Percentiles rank a stretch among this genome's conserved stretches.
phyloP scores from a whole-genome alignment of 1,139 yeast species.

The Saccharomyces hybrid region DNA sequence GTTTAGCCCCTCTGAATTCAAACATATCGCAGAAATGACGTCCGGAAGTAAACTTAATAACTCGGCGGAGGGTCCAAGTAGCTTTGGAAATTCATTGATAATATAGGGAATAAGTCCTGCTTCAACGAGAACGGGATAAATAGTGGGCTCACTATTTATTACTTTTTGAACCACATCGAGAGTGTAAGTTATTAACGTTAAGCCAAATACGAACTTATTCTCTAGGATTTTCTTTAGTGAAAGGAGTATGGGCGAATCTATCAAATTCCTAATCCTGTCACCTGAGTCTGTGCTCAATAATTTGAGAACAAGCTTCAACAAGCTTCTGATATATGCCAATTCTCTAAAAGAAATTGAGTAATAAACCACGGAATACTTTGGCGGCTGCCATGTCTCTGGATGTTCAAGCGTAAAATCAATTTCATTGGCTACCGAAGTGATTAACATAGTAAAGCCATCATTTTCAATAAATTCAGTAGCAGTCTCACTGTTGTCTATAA shows the following conservation, averaged over 20 bases:
- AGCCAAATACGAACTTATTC: constrained; percentile 62
- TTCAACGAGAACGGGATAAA: constrained; percentile 73
- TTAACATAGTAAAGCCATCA: constrained; percentile 58
- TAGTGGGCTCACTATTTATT: constrained; percentile 87
- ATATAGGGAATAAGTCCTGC: constrained; percentile 65
- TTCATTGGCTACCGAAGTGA: constrained; percentile 57
- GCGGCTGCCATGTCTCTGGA: constrained; percentile 49
- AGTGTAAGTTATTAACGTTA: constrained; percentile 54
- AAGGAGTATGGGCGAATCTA: constrained; percentile 69
- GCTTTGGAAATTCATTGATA: constrained; percentile 45
- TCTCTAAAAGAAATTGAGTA: constrained; percentile 59
- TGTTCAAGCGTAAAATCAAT: constrained; percentile 55
- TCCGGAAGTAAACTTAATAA: constrained; percentile 62
- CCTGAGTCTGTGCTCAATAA: constrained; percentile 69
- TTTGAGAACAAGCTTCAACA: constrained; percentile 55
- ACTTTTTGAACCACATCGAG: constrained; percentile 64
- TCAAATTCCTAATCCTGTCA: constrained; percentile 74
- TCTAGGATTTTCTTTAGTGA: constrained; percentile 53
- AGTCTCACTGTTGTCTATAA: constrained; percentile 43
- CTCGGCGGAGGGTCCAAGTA: constrained; percentile 52
- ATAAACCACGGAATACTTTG: constrained; percentile 45
- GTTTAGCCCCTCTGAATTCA: constrained; percentile 65
- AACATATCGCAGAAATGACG: constrained; percentile 74
- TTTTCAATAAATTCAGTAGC: constrained; percentile 54
- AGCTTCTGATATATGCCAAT: constrained; percentile 48